These are phyloP conservation scores for Diaporthe sp. DNA, from an alignment of 2,329 filamentous ascomycete genomes.

Conservation along the genomic window DNA sequence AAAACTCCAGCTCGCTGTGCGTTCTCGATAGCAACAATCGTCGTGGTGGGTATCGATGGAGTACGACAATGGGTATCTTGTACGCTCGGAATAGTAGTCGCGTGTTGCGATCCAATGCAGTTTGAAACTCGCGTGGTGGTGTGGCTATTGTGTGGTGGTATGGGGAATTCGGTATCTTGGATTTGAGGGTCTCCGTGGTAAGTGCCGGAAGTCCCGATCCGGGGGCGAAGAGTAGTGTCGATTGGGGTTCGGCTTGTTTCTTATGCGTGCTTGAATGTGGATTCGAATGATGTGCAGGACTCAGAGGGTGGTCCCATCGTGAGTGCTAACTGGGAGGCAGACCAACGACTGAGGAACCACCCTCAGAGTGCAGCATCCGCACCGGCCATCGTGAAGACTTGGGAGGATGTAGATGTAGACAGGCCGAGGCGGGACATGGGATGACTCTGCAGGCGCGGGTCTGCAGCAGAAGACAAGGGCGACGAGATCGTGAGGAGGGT, in stretches of 20 bases:
- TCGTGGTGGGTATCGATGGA: background rate
- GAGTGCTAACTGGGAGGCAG: slow-evolving; percentile 49
- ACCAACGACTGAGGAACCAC: slow-evolving; percentile 59
- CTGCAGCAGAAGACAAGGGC: background rate
- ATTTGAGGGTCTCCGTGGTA: slow-evolving; percentile 6
- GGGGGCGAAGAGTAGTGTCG: background rate
- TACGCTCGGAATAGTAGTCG: background rate
- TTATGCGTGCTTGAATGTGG: slow-evolving; percentile 42
- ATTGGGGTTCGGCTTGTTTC: slow-evolving; percentile 16
- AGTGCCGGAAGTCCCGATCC: slow-evolving; percentile 4
- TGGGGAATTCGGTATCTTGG: background rate
- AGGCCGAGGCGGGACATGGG: slow-evolving; percentile 41
- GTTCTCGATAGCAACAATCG: background rate
- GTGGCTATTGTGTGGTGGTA: background rate
- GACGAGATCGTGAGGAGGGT: background rate
- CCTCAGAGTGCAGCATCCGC: slow-evolving; percentile 65
- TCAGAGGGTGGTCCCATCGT: slow-evolving; percentile 70
- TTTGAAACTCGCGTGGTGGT: slow-evolving; percentile 3
- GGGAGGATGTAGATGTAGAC: slow-evolving; percentile 47
- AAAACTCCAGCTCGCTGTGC: slow-evolving; percentile 8
- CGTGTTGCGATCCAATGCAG: background rate
- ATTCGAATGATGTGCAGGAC: slow-evolving; percentile 48
- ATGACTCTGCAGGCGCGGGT: background rate
- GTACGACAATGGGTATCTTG: background rate
- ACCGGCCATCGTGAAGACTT: slow-evolving; percentile 55